Conservation (phyloP, 2,329 filamentous ascomycete species). For the Pseudogymnoascus sp. region DNA sequence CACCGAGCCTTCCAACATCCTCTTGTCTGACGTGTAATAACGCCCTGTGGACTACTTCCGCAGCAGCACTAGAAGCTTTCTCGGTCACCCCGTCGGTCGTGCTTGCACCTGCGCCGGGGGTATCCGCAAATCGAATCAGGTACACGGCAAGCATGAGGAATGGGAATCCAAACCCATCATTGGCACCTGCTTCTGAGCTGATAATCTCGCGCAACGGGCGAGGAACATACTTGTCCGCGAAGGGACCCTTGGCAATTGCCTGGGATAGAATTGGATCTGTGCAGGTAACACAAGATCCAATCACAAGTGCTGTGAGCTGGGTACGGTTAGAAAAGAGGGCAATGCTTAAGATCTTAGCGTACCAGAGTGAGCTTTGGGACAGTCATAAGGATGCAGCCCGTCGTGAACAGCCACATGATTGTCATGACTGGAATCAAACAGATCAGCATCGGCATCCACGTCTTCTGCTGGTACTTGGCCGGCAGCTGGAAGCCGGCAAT, state of each 20-base stretch:
- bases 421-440: constrained; percentile 75
- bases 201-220: constrained; percentile 68
- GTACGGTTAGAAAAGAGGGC: constrained; percentile 14
- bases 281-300: constrained; percentile 76
- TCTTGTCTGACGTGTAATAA: constrained; percentile 43
- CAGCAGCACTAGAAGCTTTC: no score
- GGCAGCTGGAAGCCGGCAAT: constrained; percentile 79
- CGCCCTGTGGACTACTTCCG: background rate
- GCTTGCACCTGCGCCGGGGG: constrained; percentile 20
- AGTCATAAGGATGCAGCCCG: constrained; percentile 63
- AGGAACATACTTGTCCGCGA: constrained; percentile 80
- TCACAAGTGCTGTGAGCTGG: constrained; percentile 63
- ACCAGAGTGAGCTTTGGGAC: constrained; percentile 47
- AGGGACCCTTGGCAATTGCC: constrained; percentile 81
- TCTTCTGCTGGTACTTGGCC: constrained; percentile 63
- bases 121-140: constrained; percentile 60
- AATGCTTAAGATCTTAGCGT: constrained; percentile 57
- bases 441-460: constrained; percentile 65
- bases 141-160: constrained; percentile 79
- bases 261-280: constrained; percentile 84
- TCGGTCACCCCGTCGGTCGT: no score
- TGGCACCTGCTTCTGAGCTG: constrained; percentile 68
- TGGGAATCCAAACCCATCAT: constrained; percentile 79
- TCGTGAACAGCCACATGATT: constrained; percentile 73
- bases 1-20: constrained; percentile 45